phyloP scores from a whole-genome alignment of 2,329 filamentous ascomycete genomes.

The Neoascochyta sp. region DNA sequence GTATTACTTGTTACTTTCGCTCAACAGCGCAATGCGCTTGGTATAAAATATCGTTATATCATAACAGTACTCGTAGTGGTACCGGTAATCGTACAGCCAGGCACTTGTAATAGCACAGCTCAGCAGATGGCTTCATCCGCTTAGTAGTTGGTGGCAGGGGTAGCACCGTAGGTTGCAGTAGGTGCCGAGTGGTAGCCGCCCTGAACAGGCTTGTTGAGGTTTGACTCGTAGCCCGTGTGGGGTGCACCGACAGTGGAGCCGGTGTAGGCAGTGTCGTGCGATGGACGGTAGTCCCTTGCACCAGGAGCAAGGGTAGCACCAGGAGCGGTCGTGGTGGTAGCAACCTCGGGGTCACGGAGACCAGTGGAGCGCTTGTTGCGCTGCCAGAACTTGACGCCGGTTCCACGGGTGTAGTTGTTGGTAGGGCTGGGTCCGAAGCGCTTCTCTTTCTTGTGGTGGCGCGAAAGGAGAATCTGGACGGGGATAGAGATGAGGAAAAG shows the following conservation, averaged over 20 bases:
- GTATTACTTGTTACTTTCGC: too few relatives aligned
- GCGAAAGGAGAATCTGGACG: slow-evolving; percentile 64
- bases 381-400: slow-evolving; percentile 49
- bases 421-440: slow-evolving; percentile 62
- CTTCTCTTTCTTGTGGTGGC: slow-evolving; percentile 71
- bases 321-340: slow-evolving; percentile 10
- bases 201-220: slow-evolving; percentile 30
- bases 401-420: slow-evolving; percentile 66
- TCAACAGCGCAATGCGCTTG: too few relatives aligned
- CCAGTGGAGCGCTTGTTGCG: slow-evolving; percentile 38
- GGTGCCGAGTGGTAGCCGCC: slow-evolving; percentile 48
- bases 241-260: slow-evolving; percentile 47
- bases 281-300: slow-evolving; percentile 41
- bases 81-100: too few relatives aligned
- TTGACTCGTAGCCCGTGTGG: slow-evolving; percentile 13
- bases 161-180: slow-evolving; percentile 38
- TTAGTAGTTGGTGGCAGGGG: slow-evolving; percentile 29
- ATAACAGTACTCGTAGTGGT: too few relatives aligned
- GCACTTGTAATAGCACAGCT: too few relatives aligned
- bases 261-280: slow-evolving; percentile 49
- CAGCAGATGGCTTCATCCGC: neutral
- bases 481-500: slow-evolving; percentile 72
- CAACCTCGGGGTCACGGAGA: slow-evolving; percentile 43
- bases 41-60: too few relatives aligned
- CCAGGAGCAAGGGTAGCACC: slow-evolving; percentile 19